These are phyloP conservation scores for Ambrosiella xylebori DNA, from an alignment of 2,329 filamentous ascomycete genomes.

Conservation along the genomic window DNA sequence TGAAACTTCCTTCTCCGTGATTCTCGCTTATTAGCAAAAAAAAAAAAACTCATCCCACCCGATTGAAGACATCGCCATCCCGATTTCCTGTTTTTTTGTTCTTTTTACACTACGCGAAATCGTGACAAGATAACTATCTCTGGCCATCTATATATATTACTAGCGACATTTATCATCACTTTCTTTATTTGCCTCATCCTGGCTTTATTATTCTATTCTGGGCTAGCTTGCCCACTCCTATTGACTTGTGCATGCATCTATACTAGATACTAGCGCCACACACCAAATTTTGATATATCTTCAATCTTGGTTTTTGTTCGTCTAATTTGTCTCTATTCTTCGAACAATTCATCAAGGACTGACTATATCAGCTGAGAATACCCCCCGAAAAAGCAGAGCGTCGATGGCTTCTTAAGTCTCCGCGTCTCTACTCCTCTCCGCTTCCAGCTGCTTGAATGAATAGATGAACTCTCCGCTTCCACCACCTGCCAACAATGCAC, in stretches of 20 bases:
- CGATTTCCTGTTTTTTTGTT: background rate
- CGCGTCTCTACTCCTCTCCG: conserved; percentile 4
- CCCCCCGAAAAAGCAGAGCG: conserved; percentile 1
- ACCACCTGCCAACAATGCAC: conserved; percentile 12
- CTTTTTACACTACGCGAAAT: background rate
- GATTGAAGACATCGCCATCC: background rate
- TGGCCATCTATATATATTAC: no score
- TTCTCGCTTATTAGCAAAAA: background rate
- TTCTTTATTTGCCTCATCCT: no score
- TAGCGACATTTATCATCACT: no score
- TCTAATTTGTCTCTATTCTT: no score
- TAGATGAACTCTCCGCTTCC: conserved; percentile 9
- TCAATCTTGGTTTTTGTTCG: no score
- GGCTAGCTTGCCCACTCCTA: no score
- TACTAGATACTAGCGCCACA: no score
- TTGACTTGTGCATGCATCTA: no score
- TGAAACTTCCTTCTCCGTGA: background rate
- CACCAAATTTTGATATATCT: no score
- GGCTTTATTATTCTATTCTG: no score
- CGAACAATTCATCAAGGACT: no score
- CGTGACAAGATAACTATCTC: no score
- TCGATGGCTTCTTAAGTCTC: conserved; percentile 13
- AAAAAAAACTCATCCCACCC: background rate
- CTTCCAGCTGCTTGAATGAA: conserved; percentile 9
- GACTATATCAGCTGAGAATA: background rate